phyloP scores from a whole-genome alignment of 805 yeast species.

The Yarrowia sp. region DNA sequence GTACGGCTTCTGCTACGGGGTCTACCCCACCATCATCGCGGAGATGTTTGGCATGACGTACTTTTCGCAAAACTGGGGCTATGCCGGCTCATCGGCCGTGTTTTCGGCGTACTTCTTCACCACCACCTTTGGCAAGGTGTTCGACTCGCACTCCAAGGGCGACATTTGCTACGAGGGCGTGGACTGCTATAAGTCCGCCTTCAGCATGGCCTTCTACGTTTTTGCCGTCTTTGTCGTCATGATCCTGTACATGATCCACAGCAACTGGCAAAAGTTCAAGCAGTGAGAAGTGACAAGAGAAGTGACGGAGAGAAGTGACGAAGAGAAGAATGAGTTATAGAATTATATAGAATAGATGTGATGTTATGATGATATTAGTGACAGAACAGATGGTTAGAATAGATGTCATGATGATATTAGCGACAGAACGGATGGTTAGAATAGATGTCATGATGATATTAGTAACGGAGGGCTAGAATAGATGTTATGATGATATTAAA shows the following conservation, averaged over 20 bases:
- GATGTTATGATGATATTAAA: background rate
- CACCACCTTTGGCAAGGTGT: conserved; percentile 58
- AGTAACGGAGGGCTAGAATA: too few species aligned
- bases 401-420: too few species aligned
- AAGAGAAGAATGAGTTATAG: background rate
- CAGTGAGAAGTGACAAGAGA: too few species aligned
- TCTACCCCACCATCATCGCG: conserved; percentile 66
- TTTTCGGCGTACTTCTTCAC: conserved; percentile 59
- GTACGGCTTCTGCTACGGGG: conserved; percentile 70
- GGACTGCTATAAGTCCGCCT: conserved; percentile 7
- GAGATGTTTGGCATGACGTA: conserved; percentile 63
- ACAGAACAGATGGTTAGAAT: too few species aligned
- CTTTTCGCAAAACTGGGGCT: conserved; percentile 73
- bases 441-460: too few species aligned
- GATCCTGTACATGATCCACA: conserved; percentile 9
- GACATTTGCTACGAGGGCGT: conserved; percentile 8
- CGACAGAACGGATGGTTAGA: too few species aligned
- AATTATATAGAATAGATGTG: background rate
- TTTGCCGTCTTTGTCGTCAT: background rate
- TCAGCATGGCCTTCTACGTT: background rate
- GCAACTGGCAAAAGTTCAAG: background rate
- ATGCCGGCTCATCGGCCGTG: conserved; percentile 63
- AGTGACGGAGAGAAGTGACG: background rate
- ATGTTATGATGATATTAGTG: too few species aligned
- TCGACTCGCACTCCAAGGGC: conserved; percentile 43